These are phyloP conservation scores for Pseudogymnoascus sp. DNA, from an alignment of 2,329 filamentous ascomycete species.

Conservation along the genomic window DNA sequence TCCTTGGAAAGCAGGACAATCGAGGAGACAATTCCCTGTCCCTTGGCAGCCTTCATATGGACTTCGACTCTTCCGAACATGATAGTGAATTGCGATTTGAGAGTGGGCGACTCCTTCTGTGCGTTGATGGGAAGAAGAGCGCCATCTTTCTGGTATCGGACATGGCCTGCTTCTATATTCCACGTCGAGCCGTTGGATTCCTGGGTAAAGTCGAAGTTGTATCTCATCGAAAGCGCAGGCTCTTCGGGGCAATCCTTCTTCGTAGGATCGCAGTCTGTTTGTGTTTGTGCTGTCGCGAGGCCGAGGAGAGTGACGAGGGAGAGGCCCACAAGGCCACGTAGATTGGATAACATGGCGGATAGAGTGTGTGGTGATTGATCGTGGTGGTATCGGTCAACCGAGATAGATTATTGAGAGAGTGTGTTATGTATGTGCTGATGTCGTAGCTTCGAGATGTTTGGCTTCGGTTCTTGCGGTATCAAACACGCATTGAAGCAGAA, in stretches of 20 bases:
- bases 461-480: conserved; percentile 3
- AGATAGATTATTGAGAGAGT: not conserved
- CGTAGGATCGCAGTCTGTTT: conserved; percentile 69
- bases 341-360: not conserved
- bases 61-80: conserved; percentile 78
- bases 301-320: conserved; percentile 23
- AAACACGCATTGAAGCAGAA: conserved; percentile 7
- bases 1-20: conserved; percentile 80
- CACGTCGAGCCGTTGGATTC: conserved; percentile 51
- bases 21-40: conserved; percentile 69
- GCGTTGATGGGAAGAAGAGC: conserved; percentile 65
- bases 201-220: conserved; percentile 60
- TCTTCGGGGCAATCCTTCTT: conserved; percentile 62
- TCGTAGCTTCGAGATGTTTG: not conserved
- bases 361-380: not conserved
- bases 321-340: conserved; percentile 2
- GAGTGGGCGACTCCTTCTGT: conserved; percentile 68
- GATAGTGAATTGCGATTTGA: conserved; percentile 74
- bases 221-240: conserved; percentile 58
- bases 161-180: conserved; percentile 59
- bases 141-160: conserved; percentile 56
- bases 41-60: conserved; percentile 66
- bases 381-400: not conserved
- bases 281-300: conserved; percentile 61
- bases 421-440: not conserved